Evolutionary conservation across 2,329 filamentous ascomycete species (phyloP).

Genomic region (Curvularia sp.): DNA sequence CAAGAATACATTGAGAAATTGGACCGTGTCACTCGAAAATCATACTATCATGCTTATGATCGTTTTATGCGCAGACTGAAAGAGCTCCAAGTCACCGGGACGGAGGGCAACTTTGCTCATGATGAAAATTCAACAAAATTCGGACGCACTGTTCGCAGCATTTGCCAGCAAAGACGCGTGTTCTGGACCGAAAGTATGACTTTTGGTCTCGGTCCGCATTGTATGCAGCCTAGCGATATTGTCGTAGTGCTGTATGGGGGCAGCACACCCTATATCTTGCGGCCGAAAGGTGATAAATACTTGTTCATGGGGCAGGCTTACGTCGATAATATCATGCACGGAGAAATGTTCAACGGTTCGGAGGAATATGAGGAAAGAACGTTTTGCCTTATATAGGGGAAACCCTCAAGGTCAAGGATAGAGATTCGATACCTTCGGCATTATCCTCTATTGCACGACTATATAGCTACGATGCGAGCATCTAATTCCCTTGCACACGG

Average conservation of each 20-base stretch:
- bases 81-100: not conserved
- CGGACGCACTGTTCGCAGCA: not conserved
- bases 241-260: not conserved
- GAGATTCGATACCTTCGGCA: no score
- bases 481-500: no score
- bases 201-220: not conserved
- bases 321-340: not conserved
- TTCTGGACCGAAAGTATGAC: not conserved
- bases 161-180: not conserved
- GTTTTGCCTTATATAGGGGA: not conserved
- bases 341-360: not conserved
- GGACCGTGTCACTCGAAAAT: not conserved
- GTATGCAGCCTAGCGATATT: not conserved
- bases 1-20: not conserved
- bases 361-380: not conserved
- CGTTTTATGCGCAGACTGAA: not conserved
- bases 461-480: no score
- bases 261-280: not conserved
- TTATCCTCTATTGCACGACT: no score
- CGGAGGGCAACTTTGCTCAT: not conserved
- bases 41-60: not conserved
- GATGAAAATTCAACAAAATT: not conserved
- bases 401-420: not conserved
- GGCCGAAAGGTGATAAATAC: not conserved
- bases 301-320: not conserved